Base-by-base conservation (phyloP, 2,329 filamentous ascomycete species). In the Boeremia lycopersici region DNA sequence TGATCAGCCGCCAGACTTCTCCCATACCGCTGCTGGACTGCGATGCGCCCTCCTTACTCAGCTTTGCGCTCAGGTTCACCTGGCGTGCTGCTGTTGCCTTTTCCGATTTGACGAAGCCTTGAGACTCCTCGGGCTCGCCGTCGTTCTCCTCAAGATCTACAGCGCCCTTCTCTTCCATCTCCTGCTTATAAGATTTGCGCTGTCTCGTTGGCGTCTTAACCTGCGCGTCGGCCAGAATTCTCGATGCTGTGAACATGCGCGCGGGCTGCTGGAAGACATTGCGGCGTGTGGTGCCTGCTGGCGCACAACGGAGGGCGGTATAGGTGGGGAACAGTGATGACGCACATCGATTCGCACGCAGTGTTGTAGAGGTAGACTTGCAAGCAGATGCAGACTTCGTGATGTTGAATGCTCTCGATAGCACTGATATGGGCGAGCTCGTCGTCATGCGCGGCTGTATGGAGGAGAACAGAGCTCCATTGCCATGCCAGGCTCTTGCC, bases 1-100 rank as follows among this genome's bases (percentile, higher is more conserved):
- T 91, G 73, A 99, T 83, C 67, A 99, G 79, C 46, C 95, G 86
- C 86, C 87, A 90, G 64, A 98, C 86, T 76, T 99, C 95, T 11
- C 79, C 79, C 59, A 66, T 67, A 9, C 89, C 89, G n/a, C 52
- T 46, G 19, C 89, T 86, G 11, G 81, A 78, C 4, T 74, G 73
- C 11, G 48, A 48, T 7, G 46, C 46, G 31, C 79, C 73, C 38
- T 76, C 71, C 72, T 93, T 96, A 40, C 90, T 91, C 44, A 99
- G 80, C 62, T 90, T 90, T 12, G 95, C 95, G 60, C 88, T 88
- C 65, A 98, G 80, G 72, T 99, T 96, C 64, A 99, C 82, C 70
- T 98, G 89, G 2, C 93, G 89, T 10, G 93, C 95, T 68, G 91
- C 87, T 11, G 88, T 85, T 30, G 93, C 95, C 75, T 89, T 93